phyloP scores from a whole-genome alignment of 192 early-diverging fungal genomes.

The Gamsiella multidivaricata region DNA sequence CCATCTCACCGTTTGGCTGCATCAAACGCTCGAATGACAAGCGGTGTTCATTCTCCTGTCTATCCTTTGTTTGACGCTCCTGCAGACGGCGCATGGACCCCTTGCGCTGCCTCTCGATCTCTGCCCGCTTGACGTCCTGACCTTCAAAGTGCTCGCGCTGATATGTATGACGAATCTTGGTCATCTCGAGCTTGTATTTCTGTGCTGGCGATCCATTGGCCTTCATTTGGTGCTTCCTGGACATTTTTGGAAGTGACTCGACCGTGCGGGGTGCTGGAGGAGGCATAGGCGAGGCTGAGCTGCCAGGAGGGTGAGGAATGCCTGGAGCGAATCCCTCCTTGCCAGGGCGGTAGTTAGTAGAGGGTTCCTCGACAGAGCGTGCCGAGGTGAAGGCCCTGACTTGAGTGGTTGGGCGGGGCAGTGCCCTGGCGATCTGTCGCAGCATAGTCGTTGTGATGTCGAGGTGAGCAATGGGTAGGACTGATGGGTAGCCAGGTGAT shows the following conservation, averaged over 20 bases:
- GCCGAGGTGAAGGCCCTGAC: conserved; percentile 37
- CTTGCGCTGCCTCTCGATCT: conserved; percentile 29
- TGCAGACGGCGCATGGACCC: conserved; percentile 42
- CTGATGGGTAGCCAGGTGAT: background rate
- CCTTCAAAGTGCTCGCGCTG: conserved; percentile 34
- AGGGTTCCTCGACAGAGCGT: conserved; percentile 45
- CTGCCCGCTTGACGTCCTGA: conserved; percentile 14
- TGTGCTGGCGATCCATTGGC: conserved; percentile 34
- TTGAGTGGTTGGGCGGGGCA: conserved; percentile 17
- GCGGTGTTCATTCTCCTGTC: conserved; percentile 38
- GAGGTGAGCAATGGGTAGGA: background rate
- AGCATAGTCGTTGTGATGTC: conserved; percentile 26
- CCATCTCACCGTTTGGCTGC: conserved; percentile 25
- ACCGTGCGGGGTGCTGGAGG: conserved; percentile 40
- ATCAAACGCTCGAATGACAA: conserved; percentile 36
- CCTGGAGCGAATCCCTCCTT: conserved; percentile 53
- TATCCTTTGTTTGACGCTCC: conserved; percentile 22
- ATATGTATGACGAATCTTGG: conserved; percentile 46
- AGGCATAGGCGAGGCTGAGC: conserved; percentile 33
- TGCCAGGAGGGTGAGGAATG: conserved; percentile 49
- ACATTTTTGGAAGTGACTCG: conserved; percentile 45
- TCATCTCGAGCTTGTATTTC: conserved; percentile 49
- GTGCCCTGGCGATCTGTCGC: conserved; percentile 39
- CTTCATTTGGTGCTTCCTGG: conserved; percentile 41
- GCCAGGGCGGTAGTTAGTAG: conserved; percentile 42